phyloP scores from a whole-genome alignment of 2,329 filamentous ascomycete species.

The Sporothrix dimorphospora region DNA sequence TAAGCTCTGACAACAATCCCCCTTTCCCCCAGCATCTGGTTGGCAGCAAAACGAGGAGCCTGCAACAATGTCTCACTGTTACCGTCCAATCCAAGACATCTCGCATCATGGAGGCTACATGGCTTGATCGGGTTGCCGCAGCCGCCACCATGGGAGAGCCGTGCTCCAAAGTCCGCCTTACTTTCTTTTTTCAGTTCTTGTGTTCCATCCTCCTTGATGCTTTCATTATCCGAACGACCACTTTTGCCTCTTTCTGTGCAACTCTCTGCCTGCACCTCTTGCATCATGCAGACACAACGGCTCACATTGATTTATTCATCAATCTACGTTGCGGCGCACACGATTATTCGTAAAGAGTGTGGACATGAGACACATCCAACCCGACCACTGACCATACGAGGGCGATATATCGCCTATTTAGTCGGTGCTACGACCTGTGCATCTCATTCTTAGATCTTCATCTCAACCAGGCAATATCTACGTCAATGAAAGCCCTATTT shows the following conservation, averaged over 20 bases:
- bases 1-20: not conserved
- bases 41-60: not conserved
- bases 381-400: not conserved
- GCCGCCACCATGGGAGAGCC: not conserved
- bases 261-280: not conserved
- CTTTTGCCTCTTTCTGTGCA: not conserved
- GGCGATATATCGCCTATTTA: not conserved
- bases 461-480: constrained; percentile 9
- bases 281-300: not conserved
- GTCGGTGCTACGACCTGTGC: not conserved
- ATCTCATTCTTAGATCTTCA: constrained; percentile 1
- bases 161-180: not conserved
- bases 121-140: constrained; percentile 6
- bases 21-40: not conserved
- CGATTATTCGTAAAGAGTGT: not conserved
- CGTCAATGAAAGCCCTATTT: constrained; percentile 1
- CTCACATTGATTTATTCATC: not conserved
- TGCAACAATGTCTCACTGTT: constrained; percentile 9
- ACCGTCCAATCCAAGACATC: not conserved
- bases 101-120: constrained; percentile 16
- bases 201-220: too few species aligned
- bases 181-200: not conserved
- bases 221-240: not conserved
- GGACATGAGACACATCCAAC: not conserved
- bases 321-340: not conserved